Evolutionary conservation across 768 basidiomycete genomes (phyloP), one percentile per base, ranked within the genome.

Genomic region (Tricholoma matsutake): DNA sequence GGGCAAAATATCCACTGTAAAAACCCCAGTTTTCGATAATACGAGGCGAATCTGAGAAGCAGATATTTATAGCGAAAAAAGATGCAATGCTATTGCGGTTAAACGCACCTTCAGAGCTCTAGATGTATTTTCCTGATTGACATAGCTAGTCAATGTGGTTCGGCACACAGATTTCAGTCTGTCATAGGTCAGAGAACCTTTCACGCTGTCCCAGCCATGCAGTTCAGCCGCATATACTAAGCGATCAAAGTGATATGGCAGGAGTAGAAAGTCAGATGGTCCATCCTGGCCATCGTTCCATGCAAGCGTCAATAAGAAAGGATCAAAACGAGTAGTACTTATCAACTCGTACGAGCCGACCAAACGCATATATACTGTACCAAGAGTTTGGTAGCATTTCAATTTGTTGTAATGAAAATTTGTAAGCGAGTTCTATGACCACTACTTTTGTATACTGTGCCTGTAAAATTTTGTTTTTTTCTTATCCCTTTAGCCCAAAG

Each of bases 221-320:
- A 68, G 64, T 18, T 71, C 63, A 2, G 83, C 80, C 6, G 86
- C 86, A 16, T 77, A 71, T 10, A 69, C 53, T 0, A 94, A 79
- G 52, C 91, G 85, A 37, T 87, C 82, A 57, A 79, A 69, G 63
- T 92, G 89, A 66, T 81, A 80, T 0, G 68, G 72, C 10, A 91
- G 80, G 0, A 92, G 72, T n/a, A 92, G 73, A 64, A 85, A 89
- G 0, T 83, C 78, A 0, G 83, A 86, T 1, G 84, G 83, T 0
- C 74, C 72, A n/a, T 79, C 80, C 16, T 75, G 62, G 32, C 80
- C 79, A 34, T 81, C 79, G 63, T 91, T 92, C 89, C 87, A 91
- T 11, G 61, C 31, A 9, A 79, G 69, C 1, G 68, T 58, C 9
- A 73, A 65, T 7, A 91, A 75, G 31, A 67, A 72, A 1, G 74